Percentiles rank a stretch among this genome's conserved stretches.
Evolutionary conservation across 306 rosid genomes (phyloP).

Genomic region (Amphicarpaea edgeworthii): DNA sequence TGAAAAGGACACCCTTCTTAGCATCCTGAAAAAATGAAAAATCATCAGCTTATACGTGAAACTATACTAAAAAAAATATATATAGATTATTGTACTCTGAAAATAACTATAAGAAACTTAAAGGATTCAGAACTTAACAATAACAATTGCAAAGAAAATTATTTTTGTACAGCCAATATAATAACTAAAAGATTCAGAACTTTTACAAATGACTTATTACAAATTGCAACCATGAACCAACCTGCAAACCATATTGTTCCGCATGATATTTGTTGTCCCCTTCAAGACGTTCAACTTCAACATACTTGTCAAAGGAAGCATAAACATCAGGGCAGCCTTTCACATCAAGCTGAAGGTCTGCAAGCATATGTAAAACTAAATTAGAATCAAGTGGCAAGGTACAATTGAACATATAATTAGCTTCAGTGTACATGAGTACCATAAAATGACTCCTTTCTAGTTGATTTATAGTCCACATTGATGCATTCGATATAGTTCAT

Average conservation of each 20-base stretch:
- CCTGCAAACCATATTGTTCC: constrained; percentile 97
- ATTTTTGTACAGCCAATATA: not conserved
- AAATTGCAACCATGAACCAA: constrained; percentile 56
- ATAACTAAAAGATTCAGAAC: not conserved
- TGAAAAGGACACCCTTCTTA: constrained; percentile 93
- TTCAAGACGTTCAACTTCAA: constrained; percentile 97
- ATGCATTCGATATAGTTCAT: constrained; percentile 99
- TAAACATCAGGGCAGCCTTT: constrained; percentile 97
- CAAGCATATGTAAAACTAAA: constrained; percentile 38
- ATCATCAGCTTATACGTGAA: constrained; percentile 17
- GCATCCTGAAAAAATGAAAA: constrained; percentile 81
- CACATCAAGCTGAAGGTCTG: constrained; percentile 99
- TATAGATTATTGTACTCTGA: constrained; percentile 21
- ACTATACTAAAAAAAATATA: constrained; percentile 11
- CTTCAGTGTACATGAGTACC: constrained; percentile 57
- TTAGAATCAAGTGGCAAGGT: constrained; percentile 43
- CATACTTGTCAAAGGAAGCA: constrained; percentile 98
- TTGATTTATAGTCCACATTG: constrained; percentile 98
- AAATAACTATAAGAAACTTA: constrained; percentile 21
- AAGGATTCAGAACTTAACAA: constrained; percentile 20
- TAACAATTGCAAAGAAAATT: constrained; percentile 44
- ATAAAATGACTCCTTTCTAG: constrained; percentile 98
- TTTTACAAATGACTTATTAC: not conserved
- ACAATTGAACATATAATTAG: constrained; percentile 31
- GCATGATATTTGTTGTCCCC: constrained; percentile 98